These are phyloP conservation scores for Moesziomyces sp. DNA, from an alignment of 1,284 basidiomycete species.

Conservation along the genomic window DNA sequence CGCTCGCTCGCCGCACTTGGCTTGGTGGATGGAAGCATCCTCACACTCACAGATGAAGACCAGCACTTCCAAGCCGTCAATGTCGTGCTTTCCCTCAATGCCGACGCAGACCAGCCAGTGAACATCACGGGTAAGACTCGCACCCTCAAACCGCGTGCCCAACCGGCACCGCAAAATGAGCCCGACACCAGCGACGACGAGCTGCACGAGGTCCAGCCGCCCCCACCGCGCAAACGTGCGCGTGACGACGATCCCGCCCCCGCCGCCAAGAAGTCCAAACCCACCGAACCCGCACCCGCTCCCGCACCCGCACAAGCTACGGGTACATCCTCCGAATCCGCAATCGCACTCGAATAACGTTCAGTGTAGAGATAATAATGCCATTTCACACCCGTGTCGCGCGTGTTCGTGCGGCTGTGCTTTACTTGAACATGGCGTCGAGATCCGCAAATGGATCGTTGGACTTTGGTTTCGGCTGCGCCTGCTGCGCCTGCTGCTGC, in stretches of 20 bases:
- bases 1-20: slow-evolving; percentile 79
- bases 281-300: not conserved
- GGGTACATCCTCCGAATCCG: slow-evolving; percentile 4
- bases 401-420: too few species aligned
- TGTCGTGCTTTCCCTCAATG: slow-evolving; percentile 38
- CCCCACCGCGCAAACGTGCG: not conserved
- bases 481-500: slow-evolving; percentile 7
- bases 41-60: slow-evolving; percentile 88
- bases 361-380: not conserved
- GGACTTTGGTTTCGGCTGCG: slow-evolving; percentile 24
- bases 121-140: slow-evolving; percentile 12
- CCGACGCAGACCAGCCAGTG: slow-evolving; percentile 4
- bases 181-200: slow-evolving; percentile 13
- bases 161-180: not conserved
- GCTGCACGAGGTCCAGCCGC: not conserved
- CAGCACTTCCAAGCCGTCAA: slow-evolving; percentile 44
- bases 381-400: not conserved
- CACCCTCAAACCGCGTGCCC: not conserved
- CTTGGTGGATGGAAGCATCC: slow-evolving; percentile 77
- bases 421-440: slow-evolving; percentile 57
- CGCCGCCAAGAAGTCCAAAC: slow-evolving; percentile 13
- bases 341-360: slow-evolving; percentile 25
- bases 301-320: not conserved
- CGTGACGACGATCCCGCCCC: not conserved
- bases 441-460: slow-evolving; percentile 63